phyloP scores from a whole-genome alignment of 257 asterid species.

The Solanum clarkiae region DNA sequence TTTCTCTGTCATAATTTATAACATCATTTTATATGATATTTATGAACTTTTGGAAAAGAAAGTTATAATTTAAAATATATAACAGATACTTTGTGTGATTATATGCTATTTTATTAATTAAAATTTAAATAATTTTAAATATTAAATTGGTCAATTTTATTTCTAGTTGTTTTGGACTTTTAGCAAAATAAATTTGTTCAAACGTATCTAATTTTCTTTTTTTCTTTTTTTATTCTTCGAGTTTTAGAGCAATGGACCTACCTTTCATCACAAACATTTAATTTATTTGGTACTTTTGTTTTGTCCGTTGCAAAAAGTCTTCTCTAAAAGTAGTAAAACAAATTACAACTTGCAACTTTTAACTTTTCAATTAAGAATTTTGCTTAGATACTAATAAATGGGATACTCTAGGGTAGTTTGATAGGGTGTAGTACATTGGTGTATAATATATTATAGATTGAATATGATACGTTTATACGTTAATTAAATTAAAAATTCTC shows the following conservation, averaged over 20 bases:
- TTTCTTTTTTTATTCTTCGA: background rate
- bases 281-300: background rate
- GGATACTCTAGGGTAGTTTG: background rate
- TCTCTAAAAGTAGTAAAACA: background rate
- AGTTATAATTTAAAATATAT: background rate
- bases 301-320: background rate
- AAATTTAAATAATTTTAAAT: background rate
- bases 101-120: background rate
- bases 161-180: background rate
- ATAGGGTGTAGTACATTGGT: background rate
- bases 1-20: background rate
- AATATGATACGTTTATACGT: too few species aligned
- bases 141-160: background rate
- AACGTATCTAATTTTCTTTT: background rate
- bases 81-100: background rate
- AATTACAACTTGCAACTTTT: background rate
- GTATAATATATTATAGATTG: background rate
- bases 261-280: background rate
- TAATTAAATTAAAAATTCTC: too few species aligned
- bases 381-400: background rate
- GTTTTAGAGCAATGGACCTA: background rate
- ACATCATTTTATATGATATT: rapidly evolving
- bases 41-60: background rate
- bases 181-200: background rate
- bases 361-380: background rate